phyloP scores from a whole-genome alignment of 176 grass and related monocot genomes.

The Oryza punctata region DNA sequence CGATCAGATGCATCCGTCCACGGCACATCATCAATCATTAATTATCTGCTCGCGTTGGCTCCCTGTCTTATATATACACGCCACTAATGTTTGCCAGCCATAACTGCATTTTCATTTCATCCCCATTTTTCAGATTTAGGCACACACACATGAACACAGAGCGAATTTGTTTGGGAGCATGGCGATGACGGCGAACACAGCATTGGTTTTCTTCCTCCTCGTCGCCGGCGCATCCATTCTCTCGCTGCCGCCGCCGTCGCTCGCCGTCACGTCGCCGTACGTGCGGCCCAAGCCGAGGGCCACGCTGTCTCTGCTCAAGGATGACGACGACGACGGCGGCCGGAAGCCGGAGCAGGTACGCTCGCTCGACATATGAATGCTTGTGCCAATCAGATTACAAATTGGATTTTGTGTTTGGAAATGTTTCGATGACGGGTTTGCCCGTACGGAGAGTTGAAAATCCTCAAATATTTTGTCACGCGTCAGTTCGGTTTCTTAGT shows the following conservation, averaged over 20 bases:
- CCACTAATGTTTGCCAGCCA: too few relatives aligned
- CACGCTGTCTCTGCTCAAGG: constrained; percentile 28
- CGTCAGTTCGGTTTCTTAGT: not conserved
- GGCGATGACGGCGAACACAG: not conserved
- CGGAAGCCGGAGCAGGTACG: constrained; percentile 64
- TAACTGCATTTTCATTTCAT: not conserved
- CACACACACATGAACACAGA: too few relatives aligned
- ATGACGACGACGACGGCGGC: constrained; percentile 27
- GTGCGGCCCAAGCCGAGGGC: constrained; percentile 41
- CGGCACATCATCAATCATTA: not conserved
- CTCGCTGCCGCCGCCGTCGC: not conserved
- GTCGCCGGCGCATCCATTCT: not conserved
- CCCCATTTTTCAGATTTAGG: not conserved
- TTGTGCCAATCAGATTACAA: too few relatives aligned
- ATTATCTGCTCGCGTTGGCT: not conserved
- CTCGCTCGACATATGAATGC: too few relatives aligned
- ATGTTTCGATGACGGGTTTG: not conserved
- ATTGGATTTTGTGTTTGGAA: not conserved
- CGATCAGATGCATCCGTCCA: not conserved
- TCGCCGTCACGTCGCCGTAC: constrained; percentile 52
- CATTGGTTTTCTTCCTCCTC: constrained; percentile 8
- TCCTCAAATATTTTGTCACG: not conserved
- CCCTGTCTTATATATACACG: not conserved
- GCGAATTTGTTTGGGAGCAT: not conserved
- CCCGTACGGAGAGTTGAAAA: not conserved